Evolutionary conservation across 1,284 basidiomycete species (phyloP), one percentile per base, ranked within the genome.

Genomic region (Porogramme epimiltina): DNA sequence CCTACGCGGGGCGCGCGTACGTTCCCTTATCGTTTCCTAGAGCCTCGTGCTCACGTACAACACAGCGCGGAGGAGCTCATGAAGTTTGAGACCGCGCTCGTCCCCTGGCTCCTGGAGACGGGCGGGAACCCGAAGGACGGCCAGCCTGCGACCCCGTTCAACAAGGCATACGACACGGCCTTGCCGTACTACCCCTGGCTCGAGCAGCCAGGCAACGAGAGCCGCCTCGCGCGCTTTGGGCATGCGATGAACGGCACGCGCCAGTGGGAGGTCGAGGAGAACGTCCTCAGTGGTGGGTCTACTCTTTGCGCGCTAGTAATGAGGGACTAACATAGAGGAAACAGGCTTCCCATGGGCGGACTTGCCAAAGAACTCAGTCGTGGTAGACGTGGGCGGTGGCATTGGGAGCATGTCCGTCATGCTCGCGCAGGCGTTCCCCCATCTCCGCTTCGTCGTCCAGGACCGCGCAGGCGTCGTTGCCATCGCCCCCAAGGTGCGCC

Each of bases 271-370:
- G 31, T 54, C 13, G 8, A 31, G 2, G 54, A 56, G 38, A 56
- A 59, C 41, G 52, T 59, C 51, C 53, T 59, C 6, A 46, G 51
- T 18, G 57, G 57, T 59, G 19, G 16, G 54, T 45, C 4, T 18
- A 3, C 13, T 20, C 25, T 38, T 16, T 31, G 8, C 13, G 6
- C 28, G 8, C 6, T 6, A 8, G 28, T 31, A 13, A 8, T 8
- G 28, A 31, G 28, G 28, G 13, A 13, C 13, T 8, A 8, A 31
- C 28, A 6, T n/a, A n/a, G n/a, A n/a, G n/a, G n/a, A n/a, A n/a
- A 19, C 42, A 88, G 87, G 78, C 6, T 87, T 87, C 60, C 80
- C 84, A 51, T 89, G 87, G 82, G 66, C 72, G 16, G 71, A 75
- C 13, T 73, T 90, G 19, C 75, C 77, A 4, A 68, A 62, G 24